These are phyloP conservation scores for Eutrema japonicum DNA, from an alignment of 345 rosid genomes.

Conservation along the genomic window DNA sequence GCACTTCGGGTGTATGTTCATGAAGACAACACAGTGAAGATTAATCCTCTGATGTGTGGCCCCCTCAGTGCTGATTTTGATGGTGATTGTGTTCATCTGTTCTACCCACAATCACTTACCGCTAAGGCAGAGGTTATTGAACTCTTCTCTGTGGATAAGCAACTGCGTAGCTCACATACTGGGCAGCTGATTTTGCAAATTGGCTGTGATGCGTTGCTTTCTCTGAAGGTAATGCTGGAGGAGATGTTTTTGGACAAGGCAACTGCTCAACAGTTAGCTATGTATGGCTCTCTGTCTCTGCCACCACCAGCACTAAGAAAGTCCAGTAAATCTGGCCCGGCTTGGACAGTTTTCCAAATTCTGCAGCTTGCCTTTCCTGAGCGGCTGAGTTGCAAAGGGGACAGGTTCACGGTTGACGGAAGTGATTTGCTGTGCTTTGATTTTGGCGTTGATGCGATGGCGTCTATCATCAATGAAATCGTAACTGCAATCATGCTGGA, in stretches of 20 bases:
- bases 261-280: slow-evolving; percentile 73
- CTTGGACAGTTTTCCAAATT: slow-evolving; percentile 80
- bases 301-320: slow-evolving; percentile 71
- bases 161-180: slow-evolving; percentile 89
- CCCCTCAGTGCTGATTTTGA: slow-evolving; percentile 98
- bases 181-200: slow-evolving; percentile 80
- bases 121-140: slow-evolving; percentile 97
- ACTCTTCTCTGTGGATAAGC: slow-evolving; percentile 92
- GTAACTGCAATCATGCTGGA: slow-evolving; percentile 65
- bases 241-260: slow-evolving; percentile 53
- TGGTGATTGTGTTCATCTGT: slow-evolving; percentile 92
- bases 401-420: slow-evolving; percentile 57
- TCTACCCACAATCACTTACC: slow-evolving; percentile 85
- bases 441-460: slow-evolving; percentile 52
- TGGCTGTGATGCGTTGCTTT: slow-evolving; percentile 71
- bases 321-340: slow-evolving; percentile 49
- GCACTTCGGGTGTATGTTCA: slow-evolving; percentile 91
- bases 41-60: slow-evolving; percentile 89
- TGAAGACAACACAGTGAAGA: slow-evolving; percentile 92
- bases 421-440: slow-evolving; percentile 62
- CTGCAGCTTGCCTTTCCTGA: slow-evolving; percentile 75
- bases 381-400: slow-evolving; percentile 60
- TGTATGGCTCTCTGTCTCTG: slow-evolving; percentile 65
- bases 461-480: slow-evolving; percentile 59
- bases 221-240: slow-evolving; percentile 68